These are phyloP conservation scores for Basipetospora chlamydospora DNA, from an alignment of 2,329 filamentous ascomycete genomes.

Conservation along the genomic window DNA sequence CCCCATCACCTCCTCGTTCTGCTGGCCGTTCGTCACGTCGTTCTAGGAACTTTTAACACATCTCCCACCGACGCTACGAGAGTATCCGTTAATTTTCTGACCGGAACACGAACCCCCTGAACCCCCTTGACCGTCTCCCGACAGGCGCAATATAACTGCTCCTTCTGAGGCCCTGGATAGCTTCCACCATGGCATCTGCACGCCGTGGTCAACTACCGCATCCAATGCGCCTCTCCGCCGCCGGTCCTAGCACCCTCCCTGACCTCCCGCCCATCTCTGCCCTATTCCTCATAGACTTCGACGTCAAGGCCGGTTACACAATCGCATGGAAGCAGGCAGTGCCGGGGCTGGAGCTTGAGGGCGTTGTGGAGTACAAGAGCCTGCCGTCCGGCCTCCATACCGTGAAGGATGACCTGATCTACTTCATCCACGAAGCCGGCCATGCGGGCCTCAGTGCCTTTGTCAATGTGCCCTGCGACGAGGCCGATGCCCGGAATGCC, in stretches of 20 bases:
- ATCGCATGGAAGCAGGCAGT: constrained; percentile 74
- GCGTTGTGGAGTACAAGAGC: constrained; percentile 89
- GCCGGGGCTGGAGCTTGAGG: constrained; percentile 60
- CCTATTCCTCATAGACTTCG: constrained; percentile 80
- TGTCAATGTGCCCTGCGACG: constrained; percentile 66
- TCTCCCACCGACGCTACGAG: no score
- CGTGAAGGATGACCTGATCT: constrained; percentile 76
- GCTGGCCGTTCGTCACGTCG: no score
- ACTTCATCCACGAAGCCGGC: constrained; percentile 71
- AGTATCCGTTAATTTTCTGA: no score
- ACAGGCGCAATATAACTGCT: no score
- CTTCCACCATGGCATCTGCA: constrained; percentile 1
- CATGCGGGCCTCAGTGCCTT: constrained; percentile 88
- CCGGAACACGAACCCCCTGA: no score
- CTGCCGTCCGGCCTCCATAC: constrained; percentile 86
- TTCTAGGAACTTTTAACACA: no score
- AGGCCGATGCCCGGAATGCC: constrained; percentile 66
- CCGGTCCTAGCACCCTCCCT: constrained; percentile 18
- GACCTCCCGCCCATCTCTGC: constrained; percentile 54
- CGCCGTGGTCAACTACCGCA: neutral
- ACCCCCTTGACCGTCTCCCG: no score
- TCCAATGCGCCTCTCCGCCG: neutral
- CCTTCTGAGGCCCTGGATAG: no score
- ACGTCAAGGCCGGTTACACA: constrained; percentile 83
- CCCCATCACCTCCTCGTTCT: no score